Evolutionary conservation across 768 basidiomycete genomes (phyloP), one percentile per base, ranked within the genome.

Genomic region (Termitomyces sp.): DNA sequence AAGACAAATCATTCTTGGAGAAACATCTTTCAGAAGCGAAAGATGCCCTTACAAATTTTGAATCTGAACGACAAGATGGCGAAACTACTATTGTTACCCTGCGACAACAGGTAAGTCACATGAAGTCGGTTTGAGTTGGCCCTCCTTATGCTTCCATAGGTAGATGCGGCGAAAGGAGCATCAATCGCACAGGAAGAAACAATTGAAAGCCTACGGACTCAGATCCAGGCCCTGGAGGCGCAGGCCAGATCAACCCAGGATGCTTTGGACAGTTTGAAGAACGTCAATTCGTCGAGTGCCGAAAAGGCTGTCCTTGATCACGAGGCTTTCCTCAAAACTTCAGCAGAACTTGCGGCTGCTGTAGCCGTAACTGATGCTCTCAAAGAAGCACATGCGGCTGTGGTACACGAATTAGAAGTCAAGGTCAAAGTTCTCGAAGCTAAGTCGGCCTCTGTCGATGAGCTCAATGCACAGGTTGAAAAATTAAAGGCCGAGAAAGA

Each of bases 401-500:
- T 81, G 12, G 66, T 83, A 49, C 72, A 81, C 38, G 82, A 80
- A 32, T 77, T 74, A 1, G 66, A 76, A 41, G 68, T 68, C 5
- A 83, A 77, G 63, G 66, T 85, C 44, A 62, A 69, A 25, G 75
- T 77, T 21, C 72, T 83, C 14, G 80, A 84, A 60, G 66, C 71
- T 29, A 80, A 80, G 57, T 74, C 73, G 12, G 71, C 77, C 5
- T 73, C 74, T 46, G 69, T 67, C 1, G 75, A 77, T 23, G 64
- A 68, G 7, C 75, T 90, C 21, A 34, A 5, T 9, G 12, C 31
- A 17, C 52, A 53, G 41, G 10, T 42, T 17, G 52, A 41, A 23
- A 72, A 71, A 32, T 74, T 91, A 59, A 84, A 82, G 67, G 68
- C 67, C 12, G 87, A 90, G 70, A 86, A 83, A 64, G 89, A 88